Evolutionary conservation across 2,329 filamentous ascomycete species (phyloP), one percentile per base, ranked within the genome.

Genomic region (Phymatotrichopsis omnivora): DNA sequence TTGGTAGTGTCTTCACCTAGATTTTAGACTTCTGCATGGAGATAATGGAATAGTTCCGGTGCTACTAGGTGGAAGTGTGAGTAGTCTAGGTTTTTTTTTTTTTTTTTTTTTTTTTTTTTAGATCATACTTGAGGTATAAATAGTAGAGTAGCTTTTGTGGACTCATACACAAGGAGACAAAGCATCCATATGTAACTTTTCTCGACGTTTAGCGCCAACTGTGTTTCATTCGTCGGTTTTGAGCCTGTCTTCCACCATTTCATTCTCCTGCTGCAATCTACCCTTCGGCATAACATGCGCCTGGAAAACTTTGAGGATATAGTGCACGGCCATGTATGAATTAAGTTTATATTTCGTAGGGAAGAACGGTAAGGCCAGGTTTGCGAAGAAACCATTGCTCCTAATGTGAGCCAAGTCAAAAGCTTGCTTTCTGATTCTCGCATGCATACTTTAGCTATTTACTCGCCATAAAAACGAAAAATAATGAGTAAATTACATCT

Each of bases 131-230:
- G 10, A 47, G 20, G 20, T 25, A 48, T 4, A 46, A 31, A 24
- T 11, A 37, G 34, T 17, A 30, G 17, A 22, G 20, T 14, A 5
- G n/a, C 11, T 31, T 2, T 17, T 36, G 19, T 24, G 29, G 23
- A 27, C 38, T 3, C 46, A 23, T 53, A 55, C 55, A 58, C 14
- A 59, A 23, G 22, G 45, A 47, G 44, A 59, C 56, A 42, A 58
- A 56, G 4, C n/a, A n/a, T n/a, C n/a, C n/a, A 42, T 47, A 20
- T 43, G 29, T 17, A 53, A 22, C 14, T 37, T 50, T 22, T 56
- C 56, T n/a, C 35, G 49, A 22, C 46, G 37, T 11, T 49, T 32
- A 11, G 56, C 47, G n/a, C 45, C 42, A 19, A 55, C 52, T 34
- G 55, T 30, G 24, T 38, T 25, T 40, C 45, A 50, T 14, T 39